phyloP scores from a whole-genome alignment of 768 basidiomycete genomes.

The Brasilioporus rufonigricans region DNA sequence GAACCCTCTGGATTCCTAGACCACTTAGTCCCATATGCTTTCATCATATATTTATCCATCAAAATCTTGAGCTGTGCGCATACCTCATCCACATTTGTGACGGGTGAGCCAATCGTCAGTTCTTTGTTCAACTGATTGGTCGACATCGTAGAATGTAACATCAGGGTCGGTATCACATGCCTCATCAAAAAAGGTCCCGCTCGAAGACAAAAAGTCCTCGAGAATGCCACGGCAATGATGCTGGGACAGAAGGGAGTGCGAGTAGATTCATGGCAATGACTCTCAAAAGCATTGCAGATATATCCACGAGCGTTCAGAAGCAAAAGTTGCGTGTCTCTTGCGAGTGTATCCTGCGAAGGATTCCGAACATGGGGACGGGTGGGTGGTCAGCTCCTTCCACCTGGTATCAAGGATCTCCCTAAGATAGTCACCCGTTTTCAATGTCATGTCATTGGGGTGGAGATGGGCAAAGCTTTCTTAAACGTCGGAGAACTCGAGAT shows the following conservation, averaged over 20 bases:
- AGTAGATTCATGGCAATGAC: not conserved
- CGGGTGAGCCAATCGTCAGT: not conserved
- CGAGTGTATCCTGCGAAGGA: not conserved
- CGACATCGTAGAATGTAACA: conserved; percentile 36
- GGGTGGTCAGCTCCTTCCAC: conserved; percentile 26
- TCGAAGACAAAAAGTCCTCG: conserved; percentile 13
- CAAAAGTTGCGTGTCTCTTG: conserved; percentile 32
- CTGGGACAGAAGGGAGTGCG: not conserved
- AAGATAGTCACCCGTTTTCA: not conserved
- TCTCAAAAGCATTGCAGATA: conserved; percentile 9
- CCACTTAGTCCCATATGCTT: not conserved
- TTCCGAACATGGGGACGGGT: not conserved
- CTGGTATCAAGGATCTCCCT: conserved; percentile 26
- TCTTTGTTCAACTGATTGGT: conserved; percentile 28
- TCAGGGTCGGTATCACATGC: conserved; percentile 7
- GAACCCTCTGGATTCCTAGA: conserved; percentile 27
- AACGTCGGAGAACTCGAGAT: not conserved
- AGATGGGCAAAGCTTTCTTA: not conserved
- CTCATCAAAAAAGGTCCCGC: conserved; percentile 5
- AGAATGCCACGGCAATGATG: conserved; percentile 8
- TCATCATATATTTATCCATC: conserved; percentile 26
- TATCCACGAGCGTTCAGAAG: conserved; percentile 13
- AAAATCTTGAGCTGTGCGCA: conserved; percentile 19
- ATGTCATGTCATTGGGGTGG: not conserved
- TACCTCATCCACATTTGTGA: not conserved